Conservation (phyloP, 2,329 filamentous ascomycete genomes). For the Xylaria sp. region DNA sequence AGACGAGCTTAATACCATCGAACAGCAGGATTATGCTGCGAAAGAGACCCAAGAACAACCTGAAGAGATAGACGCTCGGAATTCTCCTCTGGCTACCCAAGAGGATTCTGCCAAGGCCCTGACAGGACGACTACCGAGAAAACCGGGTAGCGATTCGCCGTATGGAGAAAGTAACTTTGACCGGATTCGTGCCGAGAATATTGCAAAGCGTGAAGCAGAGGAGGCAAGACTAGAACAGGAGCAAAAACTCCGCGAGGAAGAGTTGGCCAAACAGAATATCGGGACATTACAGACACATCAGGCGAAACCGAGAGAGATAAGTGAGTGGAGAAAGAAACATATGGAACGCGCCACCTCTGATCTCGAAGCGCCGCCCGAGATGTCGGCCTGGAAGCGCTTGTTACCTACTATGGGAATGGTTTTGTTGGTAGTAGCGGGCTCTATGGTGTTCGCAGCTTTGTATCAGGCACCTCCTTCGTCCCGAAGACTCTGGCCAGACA, state of each 20-base stretch:
- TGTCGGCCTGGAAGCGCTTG: constrained; percentile 64
- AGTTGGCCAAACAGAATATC: constrained; percentile 50
- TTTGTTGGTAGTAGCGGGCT: constrained; percentile 56
- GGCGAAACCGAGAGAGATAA: constrained; percentile 51
- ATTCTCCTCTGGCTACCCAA: constrained; percentile 33
- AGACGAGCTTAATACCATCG: constrained; percentile 67
- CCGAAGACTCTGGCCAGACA: constrained; percentile 66
- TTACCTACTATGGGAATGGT: constrained; percentile 64
- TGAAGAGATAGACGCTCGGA: constrained; percentile 29
- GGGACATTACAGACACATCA: constrained; percentile 57
- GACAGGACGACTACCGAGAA: constrained; percentile 45
- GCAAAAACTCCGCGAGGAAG: constrained; percentile 55
- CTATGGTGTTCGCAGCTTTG: constrained; percentile 56
- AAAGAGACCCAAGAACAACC: constrained; percentile 41
- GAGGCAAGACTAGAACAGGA: constrained; percentile 57
- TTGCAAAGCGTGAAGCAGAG: constrained; percentile 60
- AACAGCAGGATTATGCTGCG: constrained; percentile 48
- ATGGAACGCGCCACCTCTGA: constrained; percentile 59
- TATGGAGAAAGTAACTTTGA: constrained; percentile 69
- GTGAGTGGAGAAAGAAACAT: constrained; percentile 55
- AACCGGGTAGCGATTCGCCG: constrained; percentile 55
- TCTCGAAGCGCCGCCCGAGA: constrained; percentile 62
- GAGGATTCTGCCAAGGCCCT: constrained; percentile 30
- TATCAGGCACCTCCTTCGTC: constrained; percentile 62
- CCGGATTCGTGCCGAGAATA: constrained; percentile 64